Evolutionary conservation across 441 rosid genomes (phyloP).

Genomic region (Pelargonium citronellum): DNA sequence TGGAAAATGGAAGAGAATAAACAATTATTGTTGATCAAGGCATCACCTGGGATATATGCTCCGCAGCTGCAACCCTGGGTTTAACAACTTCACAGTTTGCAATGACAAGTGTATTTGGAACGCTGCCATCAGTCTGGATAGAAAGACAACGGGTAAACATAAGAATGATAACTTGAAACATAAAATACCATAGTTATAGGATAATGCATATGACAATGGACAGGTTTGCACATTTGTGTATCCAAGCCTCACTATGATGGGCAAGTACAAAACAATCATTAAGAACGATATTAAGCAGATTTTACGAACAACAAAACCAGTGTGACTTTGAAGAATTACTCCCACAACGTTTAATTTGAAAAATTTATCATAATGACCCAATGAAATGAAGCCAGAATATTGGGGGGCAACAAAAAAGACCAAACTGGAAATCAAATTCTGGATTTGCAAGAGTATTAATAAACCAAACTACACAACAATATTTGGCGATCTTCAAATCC

Average conservation of each 20-base stretch:
- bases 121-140: slow-evolving; percentile 92
- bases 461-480: background rate
- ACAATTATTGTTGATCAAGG: background rate
- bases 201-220: background rate
- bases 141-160: slow-evolving; percentile 18
- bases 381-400: background rate
- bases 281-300: background rate
- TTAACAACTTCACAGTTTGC: slow-evolving; percentile 96
- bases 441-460: background rate
- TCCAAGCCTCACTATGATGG: background rate
- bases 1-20: background rate
- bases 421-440: background rate
- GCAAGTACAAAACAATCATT: background rate
- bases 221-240: background rate
- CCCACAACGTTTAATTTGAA: background rate
- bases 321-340: background rate
- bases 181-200: background rate
- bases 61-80: slow-evolving; percentile 96
- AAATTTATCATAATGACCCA: background rate
- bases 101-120: slow-evolving; percentile 92
- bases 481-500: no score
- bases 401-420: background rate
- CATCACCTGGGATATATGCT: slow-evolving; percentile 90
- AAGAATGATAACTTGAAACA: background rate
- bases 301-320: background rate